phyloP scores from a whole-genome alignment of 805 yeast species.

The Pichia kluyveri region DNA sequence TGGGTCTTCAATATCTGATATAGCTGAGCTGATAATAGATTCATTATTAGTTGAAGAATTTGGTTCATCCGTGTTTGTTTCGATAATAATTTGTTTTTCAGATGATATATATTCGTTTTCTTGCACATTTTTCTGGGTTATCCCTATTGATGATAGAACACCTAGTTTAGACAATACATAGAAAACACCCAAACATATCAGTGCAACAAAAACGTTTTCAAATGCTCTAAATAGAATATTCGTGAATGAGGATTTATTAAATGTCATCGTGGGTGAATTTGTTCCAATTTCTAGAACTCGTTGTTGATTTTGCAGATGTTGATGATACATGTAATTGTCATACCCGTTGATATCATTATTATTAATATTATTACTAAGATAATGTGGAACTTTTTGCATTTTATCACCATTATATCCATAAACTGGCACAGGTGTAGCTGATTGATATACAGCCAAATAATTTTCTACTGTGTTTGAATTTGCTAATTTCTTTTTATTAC shows the following conservation, averaged over 20 bases:
- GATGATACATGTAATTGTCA: not conserved
- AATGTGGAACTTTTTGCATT: not conserved
- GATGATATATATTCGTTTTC: not conserved
- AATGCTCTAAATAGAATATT: slow-evolving; percentile 22
- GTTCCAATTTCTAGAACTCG: not conserved
- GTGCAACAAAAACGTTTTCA: slow-evolving; percentile 43
- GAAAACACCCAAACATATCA: slow-evolving; percentile 28
- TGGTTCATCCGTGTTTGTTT: too few relatives aligned
- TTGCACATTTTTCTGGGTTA: not conserved
- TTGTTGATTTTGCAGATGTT: not conserved
- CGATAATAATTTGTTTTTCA: not conserved
- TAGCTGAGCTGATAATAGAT: too few relatives aligned
- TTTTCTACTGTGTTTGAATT: slow-evolving; percentile 1
- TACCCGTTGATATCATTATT: not conserved
- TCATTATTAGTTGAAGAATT: too few relatives aligned
- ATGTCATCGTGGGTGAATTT: slow-evolving; percentile 11
- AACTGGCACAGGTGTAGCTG: not conserved
- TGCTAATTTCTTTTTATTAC: not conserved
- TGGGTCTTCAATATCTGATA: too few relatives aligned
- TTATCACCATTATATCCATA: not conserved
- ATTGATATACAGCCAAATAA: slow-evolving; percentile 5
- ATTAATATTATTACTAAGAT: not conserved
- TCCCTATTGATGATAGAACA: slow-evolving; percentile 22
- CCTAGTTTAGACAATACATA: slow-evolving; percentile 31
- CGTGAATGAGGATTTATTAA: slow-evolving; percentile 15